A percentile compares a stretch with the other conserved stretches of the same genome.
phyloP scores from a whole-genome alignment of 2,329 filamentous ascomycete genomes.

The Fusarium sororula region DNA sequence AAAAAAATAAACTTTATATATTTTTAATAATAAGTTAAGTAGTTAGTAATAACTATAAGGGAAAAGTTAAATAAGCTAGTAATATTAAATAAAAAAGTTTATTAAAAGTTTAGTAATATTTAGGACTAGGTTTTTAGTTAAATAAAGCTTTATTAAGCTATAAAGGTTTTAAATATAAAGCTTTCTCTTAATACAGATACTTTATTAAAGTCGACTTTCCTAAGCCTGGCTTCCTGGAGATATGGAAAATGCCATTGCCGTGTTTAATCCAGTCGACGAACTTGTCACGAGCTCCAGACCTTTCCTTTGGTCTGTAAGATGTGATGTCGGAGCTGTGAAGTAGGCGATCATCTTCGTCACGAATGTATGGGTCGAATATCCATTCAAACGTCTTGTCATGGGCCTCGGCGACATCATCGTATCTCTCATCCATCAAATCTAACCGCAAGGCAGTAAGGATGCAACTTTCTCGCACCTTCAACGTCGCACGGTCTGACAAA shows the following conservation, averaged over 20 bases:
- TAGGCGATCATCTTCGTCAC: neutral
- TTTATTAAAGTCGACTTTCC: neutral
- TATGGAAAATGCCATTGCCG: neutral
- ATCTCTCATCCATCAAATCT: neutral
- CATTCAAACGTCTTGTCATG: neutral
- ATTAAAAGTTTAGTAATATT: no score
- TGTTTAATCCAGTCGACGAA: neutral
- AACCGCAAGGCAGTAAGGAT: neutral
- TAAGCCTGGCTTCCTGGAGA: neutral
- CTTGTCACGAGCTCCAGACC: rapidly evolving
- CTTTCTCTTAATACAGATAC: neutral
- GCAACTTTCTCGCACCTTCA: neutral
- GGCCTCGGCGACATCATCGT: neutral
- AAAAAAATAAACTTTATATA: no score
- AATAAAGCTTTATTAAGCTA: no score
- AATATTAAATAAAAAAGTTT: no score
- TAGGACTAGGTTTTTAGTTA: no score
- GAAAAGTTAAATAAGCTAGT: no score
- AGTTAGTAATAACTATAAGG: no score
- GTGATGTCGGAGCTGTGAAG: neutral
- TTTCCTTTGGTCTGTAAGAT: neutral
- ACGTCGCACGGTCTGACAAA: neutral
- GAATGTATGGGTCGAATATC: neutral
- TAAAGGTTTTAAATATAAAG: no score
- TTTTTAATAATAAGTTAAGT: no score